Evolutionary conservation across 306 rosid genomes (phyloP).

Genomic region (Phaseolus lunatus): DNA sequence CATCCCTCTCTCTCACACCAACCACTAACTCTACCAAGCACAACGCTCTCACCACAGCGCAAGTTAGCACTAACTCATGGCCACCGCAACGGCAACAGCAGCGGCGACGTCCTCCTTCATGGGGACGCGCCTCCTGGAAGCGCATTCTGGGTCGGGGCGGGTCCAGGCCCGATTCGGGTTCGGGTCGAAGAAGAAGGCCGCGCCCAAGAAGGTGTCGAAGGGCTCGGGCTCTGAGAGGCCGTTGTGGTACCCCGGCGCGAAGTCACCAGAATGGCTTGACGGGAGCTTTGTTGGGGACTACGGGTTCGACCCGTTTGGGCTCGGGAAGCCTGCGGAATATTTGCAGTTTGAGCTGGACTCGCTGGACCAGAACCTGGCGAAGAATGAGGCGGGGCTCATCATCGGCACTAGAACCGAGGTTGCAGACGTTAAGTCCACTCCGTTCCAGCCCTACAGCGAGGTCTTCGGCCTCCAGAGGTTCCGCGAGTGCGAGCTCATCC

Average conservation of each 20-base stretch:
- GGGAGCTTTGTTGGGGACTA: slow-evolving; percentile 89
- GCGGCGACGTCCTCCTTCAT: slow-evolving; percentile 81
- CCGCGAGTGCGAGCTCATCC: slow-evolving; percentile 94
- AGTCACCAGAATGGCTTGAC: slow-evolving; percentile 83
- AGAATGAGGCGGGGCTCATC: slow-evolving; percentile 70
- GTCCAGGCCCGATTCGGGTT: slow-evolving; percentile 78
- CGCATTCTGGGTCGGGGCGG: slow-evolving; percentile 48
- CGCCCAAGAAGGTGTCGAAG: slow-evolving; percentile 44
- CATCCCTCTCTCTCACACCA: neutral
- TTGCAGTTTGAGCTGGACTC: slow-evolving; percentile 80
- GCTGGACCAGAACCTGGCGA: slow-evolving; percentile 85
- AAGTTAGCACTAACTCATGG: slow-evolving; percentile 48
- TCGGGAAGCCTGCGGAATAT: slow-evolving; percentile 91
- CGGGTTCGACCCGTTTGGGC: slow-evolving; percentile 89
- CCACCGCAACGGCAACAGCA: slow-evolving; percentile 68
- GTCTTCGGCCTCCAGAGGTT: slow-evolving; percentile 94
- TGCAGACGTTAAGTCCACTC: slow-evolving; percentile 78
- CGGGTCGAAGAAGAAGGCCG: slow-evolving; percentile 65
- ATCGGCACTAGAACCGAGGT: slow-evolving; percentile 78
- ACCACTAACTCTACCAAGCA: neutral
- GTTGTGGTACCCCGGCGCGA: slow-evolving; percentile 86
- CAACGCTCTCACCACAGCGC: neutral
- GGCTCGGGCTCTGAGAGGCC: slow-evolving; percentile 60
- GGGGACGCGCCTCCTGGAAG: slow-evolving; percentile 72
- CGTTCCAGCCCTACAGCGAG: slow-evolving; percentile 91